Evolutionary conservation across 164 flowering plant genomes (phyloP).

Genomic region (Vitis rupestris): DNA sequence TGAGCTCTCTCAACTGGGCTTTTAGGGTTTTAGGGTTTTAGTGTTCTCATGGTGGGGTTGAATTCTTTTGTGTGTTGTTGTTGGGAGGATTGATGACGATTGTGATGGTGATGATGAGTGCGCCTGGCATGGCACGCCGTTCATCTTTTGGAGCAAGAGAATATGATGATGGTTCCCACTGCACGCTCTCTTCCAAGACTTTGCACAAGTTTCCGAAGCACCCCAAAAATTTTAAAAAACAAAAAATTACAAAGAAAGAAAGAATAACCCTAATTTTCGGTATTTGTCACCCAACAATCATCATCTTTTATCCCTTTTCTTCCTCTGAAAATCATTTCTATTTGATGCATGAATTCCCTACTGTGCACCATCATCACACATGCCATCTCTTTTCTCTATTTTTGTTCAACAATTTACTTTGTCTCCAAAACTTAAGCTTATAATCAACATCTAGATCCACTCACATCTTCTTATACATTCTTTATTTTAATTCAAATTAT

Average conservation of each 20-base stretch:
- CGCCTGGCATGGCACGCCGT: conserved; percentile 53
- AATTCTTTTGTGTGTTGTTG: background rate
- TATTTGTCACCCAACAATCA: conserved; percentile 27
- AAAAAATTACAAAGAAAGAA: conserved; percentile 2
- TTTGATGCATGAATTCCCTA: conserved; percentile 2
- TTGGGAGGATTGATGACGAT: conserved; percentile 13
- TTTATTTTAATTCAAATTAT: too few relatives aligned
- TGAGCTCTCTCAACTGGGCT: too few relatives aligned
- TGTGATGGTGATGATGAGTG: conserved; percentile 47
- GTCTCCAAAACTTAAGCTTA: too few relatives aligned
- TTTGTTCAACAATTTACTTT: too few relatives aligned
- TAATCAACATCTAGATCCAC: too few relatives aligned
- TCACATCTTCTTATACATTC: too few relatives aligned
- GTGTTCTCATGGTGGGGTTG: conserved; percentile 17
- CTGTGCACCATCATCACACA: background rate
- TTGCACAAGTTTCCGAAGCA: conserved; percentile 13
- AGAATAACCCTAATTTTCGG: conserved; percentile 15
- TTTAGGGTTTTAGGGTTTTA: background rate
- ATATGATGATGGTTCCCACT: conserved; percentile 44
- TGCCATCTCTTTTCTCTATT: background rate
- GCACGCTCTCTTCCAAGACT: conserved; percentile 42
- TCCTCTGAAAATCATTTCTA: background rate
- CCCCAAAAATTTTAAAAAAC: too few relatives aligned
- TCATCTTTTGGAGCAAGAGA: conserved; percentile 32
- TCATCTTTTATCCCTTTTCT: conserved; percentile 27